phyloP scores from a whole-genome alignment of 2,329 filamentous ascomycete genomes.

The Ophiostoma piceae region DNA sequence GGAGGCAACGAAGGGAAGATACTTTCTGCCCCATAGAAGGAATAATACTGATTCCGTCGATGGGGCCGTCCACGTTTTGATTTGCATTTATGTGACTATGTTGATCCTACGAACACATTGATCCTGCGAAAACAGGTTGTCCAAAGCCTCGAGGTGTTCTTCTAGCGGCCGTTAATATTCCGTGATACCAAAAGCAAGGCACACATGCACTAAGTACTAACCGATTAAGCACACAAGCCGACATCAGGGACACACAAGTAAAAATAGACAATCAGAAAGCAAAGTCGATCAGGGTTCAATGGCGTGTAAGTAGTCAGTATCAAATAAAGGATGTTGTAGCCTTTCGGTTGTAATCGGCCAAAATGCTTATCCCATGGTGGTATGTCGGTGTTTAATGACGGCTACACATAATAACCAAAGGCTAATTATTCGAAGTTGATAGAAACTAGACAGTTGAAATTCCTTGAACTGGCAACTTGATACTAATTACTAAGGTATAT shows the following conservation, averaged over 20 bases:
- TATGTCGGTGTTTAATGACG: too few relatives aligned
- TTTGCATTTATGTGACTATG: background rate
- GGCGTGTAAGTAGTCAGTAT: too few relatives aligned
- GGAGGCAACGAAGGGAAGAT: background rate
- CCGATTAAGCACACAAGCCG: background rate
- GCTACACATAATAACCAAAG: too few relatives aligned
- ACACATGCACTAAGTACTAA: background rate
- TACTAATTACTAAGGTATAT: too few relatives aligned
- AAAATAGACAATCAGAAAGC: background rate
- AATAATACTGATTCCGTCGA: background rate
- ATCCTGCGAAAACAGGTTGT: background rate
- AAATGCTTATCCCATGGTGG: too few relatives aligned
- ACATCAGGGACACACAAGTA: background rate
- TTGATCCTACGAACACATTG: background rate
- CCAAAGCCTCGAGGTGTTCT: background rate
- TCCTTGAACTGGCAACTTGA: too few relatives aligned
- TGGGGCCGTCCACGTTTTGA: background rate
- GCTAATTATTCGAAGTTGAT: too few relatives aligned
- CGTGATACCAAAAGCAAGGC: background rate
- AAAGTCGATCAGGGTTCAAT: background rate
- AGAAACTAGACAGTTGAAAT: too few relatives aligned
- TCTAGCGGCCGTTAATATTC: background rate
- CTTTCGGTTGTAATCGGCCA: too few relatives aligned
- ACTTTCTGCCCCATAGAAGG: background rate
- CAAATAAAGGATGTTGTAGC: too few relatives aligned